Conservation (phyloP, 192 early-diverging fungal genomes). For the Powellomyces hirtus region DNA sequence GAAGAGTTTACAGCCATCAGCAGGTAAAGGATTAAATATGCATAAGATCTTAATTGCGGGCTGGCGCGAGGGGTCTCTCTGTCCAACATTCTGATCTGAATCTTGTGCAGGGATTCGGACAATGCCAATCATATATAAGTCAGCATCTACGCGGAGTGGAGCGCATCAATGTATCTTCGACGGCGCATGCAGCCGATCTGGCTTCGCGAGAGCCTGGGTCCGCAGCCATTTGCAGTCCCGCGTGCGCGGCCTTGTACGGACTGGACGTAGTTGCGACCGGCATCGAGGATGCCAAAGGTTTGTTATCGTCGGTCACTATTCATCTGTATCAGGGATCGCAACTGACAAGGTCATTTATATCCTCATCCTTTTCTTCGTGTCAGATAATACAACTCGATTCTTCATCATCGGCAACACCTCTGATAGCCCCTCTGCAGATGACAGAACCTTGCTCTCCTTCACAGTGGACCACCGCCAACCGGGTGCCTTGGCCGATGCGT, state of each 20-base stretch:
- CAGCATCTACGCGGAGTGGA: constrained; percentile 70
- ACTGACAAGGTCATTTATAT: too few species aligned
- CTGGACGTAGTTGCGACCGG: constrained; percentile 72
- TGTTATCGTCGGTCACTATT: too few species aligned
- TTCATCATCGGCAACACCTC: constrained; percentile 76
- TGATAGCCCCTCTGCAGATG: constrained; percentile 63
- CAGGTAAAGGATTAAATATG: too few species aligned
- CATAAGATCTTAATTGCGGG: too few species aligned
- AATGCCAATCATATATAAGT: constrained; percentile 73
- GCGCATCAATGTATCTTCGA: constrained; percentile 74
- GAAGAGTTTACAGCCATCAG: constrained; percentile 74
- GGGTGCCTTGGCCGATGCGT: constrained; percentile 80
- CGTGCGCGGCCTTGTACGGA: constrained; percentile 76
- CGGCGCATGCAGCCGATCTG: constrained; percentile 83
- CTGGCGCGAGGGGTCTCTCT: too few species aligned
- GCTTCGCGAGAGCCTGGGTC: constrained; percentile 71
- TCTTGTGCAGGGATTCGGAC: constrained; percentile 79
- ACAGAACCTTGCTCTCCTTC: constrained; percentile 81
- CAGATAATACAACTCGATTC: constrained; percentile 91
- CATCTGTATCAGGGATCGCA: too few species aligned
- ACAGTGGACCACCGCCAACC: constrained; percentile 88
- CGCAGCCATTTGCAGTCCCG: constrained; percentile 78
- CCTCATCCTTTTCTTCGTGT: neutral
- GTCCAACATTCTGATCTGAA: too few species aligned
- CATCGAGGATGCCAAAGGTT: constrained; percentile 76